Evolutionary conservation across 345 rosid genomes (phyloP).

Genomic region (Sisymbrium altissimum): DNA sequence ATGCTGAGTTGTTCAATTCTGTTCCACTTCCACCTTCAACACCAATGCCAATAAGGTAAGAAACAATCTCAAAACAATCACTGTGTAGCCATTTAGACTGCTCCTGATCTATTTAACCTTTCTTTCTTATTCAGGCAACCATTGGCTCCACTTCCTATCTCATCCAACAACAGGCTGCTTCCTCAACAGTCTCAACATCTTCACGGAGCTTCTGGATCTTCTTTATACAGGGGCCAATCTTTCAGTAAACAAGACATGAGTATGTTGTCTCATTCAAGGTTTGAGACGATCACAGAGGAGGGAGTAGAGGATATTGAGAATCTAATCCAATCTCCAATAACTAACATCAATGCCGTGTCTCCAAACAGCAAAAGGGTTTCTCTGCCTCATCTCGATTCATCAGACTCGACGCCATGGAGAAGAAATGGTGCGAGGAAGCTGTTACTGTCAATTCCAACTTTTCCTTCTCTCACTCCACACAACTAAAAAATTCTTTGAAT

Average conservation of each 20-base stretch:
- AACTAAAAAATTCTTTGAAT: constrained; percentile 23
- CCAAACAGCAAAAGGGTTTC: constrained; percentile 97
- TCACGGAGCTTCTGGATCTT: constrained; percentile 20
- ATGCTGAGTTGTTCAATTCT: constrained; percentile 40
- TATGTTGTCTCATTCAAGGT: constrained; percentile 10
- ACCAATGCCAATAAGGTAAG: constrained; percentile 47
- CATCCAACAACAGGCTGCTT: constrained; percentile 61
- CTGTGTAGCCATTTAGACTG: constrained; percentile 17
- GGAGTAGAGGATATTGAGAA: constrained; percentile 53
- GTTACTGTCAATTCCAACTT: constrained; percentile 84
- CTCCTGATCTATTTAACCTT: constrained; percentile 8
- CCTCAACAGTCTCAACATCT: constrained; percentile 10
- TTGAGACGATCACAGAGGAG: constrained; percentile 43
- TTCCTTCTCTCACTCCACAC: constrained; percentile 83
- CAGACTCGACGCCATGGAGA: constrained; percentile 35
- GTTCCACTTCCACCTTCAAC: constrained; percentile 55
- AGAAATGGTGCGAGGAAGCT: constrained; percentile 69
- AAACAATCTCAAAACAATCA: constrained; percentile 12
- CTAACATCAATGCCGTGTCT: constrained; percentile 55
- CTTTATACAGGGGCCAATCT: constrained; percentile 8
- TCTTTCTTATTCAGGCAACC: constrained; percentile 47
- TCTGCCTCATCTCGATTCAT: constrained; percentile 49
- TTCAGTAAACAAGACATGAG: constrained; percentile 10
- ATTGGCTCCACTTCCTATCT: constrained; percentile 53
- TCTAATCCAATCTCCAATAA: constrained; percentile 35